These are phyloP conservation scores for Massariosphaeria phaeospora DNA, from an alignment of 495 filamentous ascomycete genomes.

Conservation along the genomic window DNA sequence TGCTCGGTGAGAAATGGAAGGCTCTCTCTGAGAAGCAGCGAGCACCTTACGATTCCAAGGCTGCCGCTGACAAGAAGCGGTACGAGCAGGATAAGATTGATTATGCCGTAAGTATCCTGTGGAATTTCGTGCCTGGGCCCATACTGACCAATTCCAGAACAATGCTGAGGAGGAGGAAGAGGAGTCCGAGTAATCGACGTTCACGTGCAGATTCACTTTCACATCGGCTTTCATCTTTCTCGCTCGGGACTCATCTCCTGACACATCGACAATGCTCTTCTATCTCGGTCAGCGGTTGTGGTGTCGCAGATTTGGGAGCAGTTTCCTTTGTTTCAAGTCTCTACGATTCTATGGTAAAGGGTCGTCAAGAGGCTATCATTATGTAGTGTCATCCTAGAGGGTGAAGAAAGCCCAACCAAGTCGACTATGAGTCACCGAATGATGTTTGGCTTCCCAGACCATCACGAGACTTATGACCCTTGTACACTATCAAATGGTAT, in stretches of 20 bases:
- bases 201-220: neutral
- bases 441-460: slow-evolving; percentile 17
- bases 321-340: slow-evolving; percentile 23
- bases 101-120: slow-evolving; percentile 52
- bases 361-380: slow-evolving; percentile 13
- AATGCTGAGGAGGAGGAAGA: slow-evolving; percentile 33
- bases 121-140: neutral
- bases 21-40: slow-evolving; percentile 82
- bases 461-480: slow-evolving; percentile 23
- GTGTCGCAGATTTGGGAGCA: slow-evolving; percentile 16
- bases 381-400: neutral
- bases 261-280: slow-evolving; percentile 3
- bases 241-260: neutral
- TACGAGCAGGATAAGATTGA: slow-evolving; percentile 95
- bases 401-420: too few relatives aligned
- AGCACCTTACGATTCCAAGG: slow-evolving; percentile 91
- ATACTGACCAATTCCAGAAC: slow-evolving; percentile 8
- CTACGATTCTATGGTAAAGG: slow-evolving; percentile 6
- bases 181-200: slow-evolving; percentile 26
- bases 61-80: slow-evolving; percentile 92
- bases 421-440: too few relatives aligned
- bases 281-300: slow-evolving; percentile 16
- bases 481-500: slow-evolving; percentile 24
- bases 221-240: neutral
- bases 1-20: slow-evolving; percentile 98